phyloP scores from a whole-genome alignment of 2,329 filamentous ascomycete species.

The Lithohypha guttulata region DNA sequence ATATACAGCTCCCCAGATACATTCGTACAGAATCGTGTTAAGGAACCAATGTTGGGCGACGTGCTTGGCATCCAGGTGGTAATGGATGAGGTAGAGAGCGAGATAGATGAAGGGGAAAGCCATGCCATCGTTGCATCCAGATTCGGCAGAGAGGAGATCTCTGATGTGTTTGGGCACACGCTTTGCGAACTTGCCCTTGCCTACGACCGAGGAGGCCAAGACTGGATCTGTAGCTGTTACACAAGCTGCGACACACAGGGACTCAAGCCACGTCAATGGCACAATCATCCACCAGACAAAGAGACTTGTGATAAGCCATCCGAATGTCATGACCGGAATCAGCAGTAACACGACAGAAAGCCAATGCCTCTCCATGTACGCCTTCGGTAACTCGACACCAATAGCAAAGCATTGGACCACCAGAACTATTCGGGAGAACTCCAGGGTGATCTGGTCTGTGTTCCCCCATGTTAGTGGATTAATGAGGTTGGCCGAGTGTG shows the following conservation, averaged over 20 bases:
- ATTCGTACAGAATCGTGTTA: constrained; percentile 86
- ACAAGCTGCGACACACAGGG: constrained; percentile 76
- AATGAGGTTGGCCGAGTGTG: constrained; percentile 55
- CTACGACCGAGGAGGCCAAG: constrained; percentile 90
- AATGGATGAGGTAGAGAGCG: constrained; percentile 78
- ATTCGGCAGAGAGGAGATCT: constrained; percentile 90
- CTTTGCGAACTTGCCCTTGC: constrained; percentile 97
- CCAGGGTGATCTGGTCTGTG: constrained; percentile 56
- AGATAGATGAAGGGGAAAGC: constrained; percentile 97
- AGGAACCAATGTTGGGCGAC: constrained; percentile 82
- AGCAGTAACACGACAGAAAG: constrained; percentile 78
- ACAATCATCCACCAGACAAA: constrained; percentile 88
- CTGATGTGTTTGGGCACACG: constrained; percentile 93
- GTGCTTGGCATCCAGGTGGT: constrained; percentile 54
- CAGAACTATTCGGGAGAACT: constrained; percentile 60
- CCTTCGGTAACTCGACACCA: constrained; percentile 57
- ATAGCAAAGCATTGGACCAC: constrained; percentile 65
- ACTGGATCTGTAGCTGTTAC: constrained; percentile 97
- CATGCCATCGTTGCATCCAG: constrained; percentile 99
- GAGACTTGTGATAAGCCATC: constrained; percentile 71
- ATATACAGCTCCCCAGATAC: constrained; percentile 80
- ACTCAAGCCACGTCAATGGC: constrained; percentile 76
- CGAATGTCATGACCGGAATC: constrained; percentile 92
- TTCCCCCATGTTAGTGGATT: constrained; percentile 54
- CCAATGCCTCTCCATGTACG: constrained; percentile 98